Evolutionary conservation across 768 basidiomycete species (phyloP).

Genomic region (Kwoniella europaea): DNA sequence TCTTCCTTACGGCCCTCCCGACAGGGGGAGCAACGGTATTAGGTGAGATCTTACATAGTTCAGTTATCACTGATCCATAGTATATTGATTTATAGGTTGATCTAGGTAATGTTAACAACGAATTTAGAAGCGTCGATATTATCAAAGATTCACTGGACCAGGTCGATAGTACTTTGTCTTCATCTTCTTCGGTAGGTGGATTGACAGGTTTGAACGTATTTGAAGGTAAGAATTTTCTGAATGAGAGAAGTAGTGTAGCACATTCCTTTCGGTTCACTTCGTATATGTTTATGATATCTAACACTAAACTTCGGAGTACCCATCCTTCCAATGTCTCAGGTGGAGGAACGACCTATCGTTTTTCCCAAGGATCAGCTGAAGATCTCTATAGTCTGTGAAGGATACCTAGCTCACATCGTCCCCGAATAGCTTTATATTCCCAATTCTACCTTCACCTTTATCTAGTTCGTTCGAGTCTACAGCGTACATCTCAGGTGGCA

Average conservation of each 20-base stretch:
- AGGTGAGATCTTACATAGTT: slow-evolving; percentile 92
- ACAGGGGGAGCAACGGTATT: slow-evolving; percentile 92
- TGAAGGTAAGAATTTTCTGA: slow-evolving; percentile 77
- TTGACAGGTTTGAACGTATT: slow-evolving; percentile 85
- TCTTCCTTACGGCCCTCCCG: slow-evolving; percentile 87
- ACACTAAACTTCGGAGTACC: slow-evolving; percentile 72
- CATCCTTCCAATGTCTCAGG: slow-evolving; percentile 77
- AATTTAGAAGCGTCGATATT: slow-evolving; percentile 79
- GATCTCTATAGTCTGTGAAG: not conserved
- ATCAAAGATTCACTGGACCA: slow-evolving; percentile 89
- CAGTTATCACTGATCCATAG: slow-evolving; percentile 84
- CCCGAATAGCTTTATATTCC: slow-evolving; percentile 41
- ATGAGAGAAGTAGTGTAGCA: slow-evolving; percentile 81
- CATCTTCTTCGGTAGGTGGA: slow-evolving; percentile 63
- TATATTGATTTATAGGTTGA: slow-evolving; percentile 79
- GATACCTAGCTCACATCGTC: slow-evolving; percentile 44
- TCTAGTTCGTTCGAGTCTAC: slow-evolving; percentile 35
- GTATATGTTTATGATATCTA: slow-evolving; percentile 83
- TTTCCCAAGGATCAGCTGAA: slow-evolving; percentile 19
- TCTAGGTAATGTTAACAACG: slow-evolving; percentile 76
- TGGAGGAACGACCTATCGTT: slow-evolving; percentile 74
- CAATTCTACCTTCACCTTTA: slow-evolving; percentile 51
- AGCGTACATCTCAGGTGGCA: slow-evolving; percentile 54
- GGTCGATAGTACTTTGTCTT: slow-evolving; percentile 64
- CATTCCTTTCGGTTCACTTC: slow-evolving; percentile 96